phyloP scores from a whole-genome alignment of 441 rosid genomes.

The Pelargonium cotyledonis region DNA sequence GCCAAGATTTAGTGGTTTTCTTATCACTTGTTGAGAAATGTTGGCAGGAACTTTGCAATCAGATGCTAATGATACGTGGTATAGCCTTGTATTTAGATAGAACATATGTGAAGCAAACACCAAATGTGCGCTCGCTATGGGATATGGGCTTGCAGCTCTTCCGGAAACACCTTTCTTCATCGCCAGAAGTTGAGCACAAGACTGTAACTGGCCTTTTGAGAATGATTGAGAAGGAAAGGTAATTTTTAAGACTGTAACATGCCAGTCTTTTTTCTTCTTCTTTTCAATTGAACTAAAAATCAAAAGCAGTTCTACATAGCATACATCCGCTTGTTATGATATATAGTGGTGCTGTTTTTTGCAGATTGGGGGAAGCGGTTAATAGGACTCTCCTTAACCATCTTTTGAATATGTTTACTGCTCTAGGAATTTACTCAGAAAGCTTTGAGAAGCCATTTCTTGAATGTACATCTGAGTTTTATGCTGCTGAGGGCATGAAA shows the following conservation, averaged over 20 bases:
- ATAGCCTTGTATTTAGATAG: constrained; percentile 89
- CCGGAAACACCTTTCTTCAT: constrained; percentile 72
- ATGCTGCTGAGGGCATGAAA: constrained; percentile 94
- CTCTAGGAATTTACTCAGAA: constrained; percentile 87
- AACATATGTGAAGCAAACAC: constrained; percentile 85
- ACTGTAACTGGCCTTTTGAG: constrained; percentile 90
- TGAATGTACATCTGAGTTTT: constrained; percentile 86
- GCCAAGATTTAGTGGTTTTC: constrained; percentile 88
- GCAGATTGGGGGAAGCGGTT: constrained; percentile 86
- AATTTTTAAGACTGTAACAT: constrained; percentile 12
- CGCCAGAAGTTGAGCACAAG: constrained; percentile 93
- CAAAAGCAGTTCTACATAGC: too few species aligned
- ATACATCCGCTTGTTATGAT: constrained; percentile 8
- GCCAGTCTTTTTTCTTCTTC: neutral
- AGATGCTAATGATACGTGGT: constrained; percentile 94
- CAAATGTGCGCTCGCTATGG: constrained; percentile 81
- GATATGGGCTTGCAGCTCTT: constrained; percentile 98
- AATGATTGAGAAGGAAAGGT: constrained; percentile 97
- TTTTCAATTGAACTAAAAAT: too few species aligned
- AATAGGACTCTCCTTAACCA: constrained; percentile 83
- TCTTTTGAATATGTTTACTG: constrained; percentile 95
- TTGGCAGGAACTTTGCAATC: constrained; percentile 96
- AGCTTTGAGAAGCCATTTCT: constrained; percentile 94
- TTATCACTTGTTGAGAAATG: constrained; percentile 86
- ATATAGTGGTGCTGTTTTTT: constrained; percentile 14